Base-by-base conservation (phyloP, 2,329 filamentous ascomycete species). In the Colletotrichum kahawae region DNA sequence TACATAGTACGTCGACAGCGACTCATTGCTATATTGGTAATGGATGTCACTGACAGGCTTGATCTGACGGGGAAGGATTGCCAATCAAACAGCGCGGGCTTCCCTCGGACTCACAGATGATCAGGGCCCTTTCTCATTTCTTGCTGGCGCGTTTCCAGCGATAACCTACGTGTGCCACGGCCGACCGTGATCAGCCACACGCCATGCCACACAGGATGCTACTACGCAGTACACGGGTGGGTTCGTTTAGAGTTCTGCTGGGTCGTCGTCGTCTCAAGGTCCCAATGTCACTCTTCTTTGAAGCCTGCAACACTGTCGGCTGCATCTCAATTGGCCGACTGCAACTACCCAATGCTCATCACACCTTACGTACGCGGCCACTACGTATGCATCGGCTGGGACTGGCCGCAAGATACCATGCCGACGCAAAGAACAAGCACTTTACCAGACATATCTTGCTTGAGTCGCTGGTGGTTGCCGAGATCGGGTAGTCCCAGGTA, bases 111-210 rank as follows among this genome's bases (percentile, higher is more conserved):
- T 54, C 54, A 14, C n/a, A 21, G 72, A 72, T 72, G 43, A 72
- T 59, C 69, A 72, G 33, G 63, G 69, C 72, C 54, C 69, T 68
- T 72, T 51, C 51, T 74, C 57, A 67, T 60, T 75, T 72, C 69
- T 75, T 36, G 43, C 63, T 51, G 69, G 72, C 59, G 69, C 57
- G 57, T 68, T 67, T 74, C 38, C 27, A 56, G 36, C 54, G 27
- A 38, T 38, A 63, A 63, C 60, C 60, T 63, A 69, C 67, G 54
- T 67, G 68, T 67, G 72, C 72, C 72, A 72, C 72, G 63, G 63
- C 34, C 57, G 34, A 43, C 43, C 21, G 48, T 67, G 21, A 75
- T 63, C 72, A 72, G 69, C 72, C 72, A 75, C 69, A 72, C 63
- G 56, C 63, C 57, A 72, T 64, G 62, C 68, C 68, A 48, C 72